These are phyloP conservation scores for Phellinidium pouzarii DNA, from an alignment of 1,284 basidiomycete species.

Conservation along the genomic window DNA sequence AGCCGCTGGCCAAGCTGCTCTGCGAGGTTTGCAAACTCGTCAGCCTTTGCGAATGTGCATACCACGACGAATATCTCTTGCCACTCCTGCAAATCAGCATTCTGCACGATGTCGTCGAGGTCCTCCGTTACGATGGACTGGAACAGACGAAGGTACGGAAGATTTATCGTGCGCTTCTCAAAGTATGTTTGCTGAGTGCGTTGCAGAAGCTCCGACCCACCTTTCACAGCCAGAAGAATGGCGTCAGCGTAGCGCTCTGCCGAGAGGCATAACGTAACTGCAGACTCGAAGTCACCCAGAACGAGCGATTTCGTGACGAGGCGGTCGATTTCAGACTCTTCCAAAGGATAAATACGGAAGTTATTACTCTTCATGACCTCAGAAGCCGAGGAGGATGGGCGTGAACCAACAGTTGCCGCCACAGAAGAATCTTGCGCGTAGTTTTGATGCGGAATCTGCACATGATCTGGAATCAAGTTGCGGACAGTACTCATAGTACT, in stretches of 20 bases:
- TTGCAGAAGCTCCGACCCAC: slow-evolving; percentile 83
- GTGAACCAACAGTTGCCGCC: slow-evolving; percentile 84
- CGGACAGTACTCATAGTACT: slow-evolving; percentile 61
- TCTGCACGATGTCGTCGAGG: slow-evolving; percentile 89
- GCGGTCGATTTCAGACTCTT: slow-evolving; percentile 84
- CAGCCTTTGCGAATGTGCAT: slow-evolving; percentile 86
- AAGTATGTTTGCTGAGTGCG: slow-evolving; percentile 95
- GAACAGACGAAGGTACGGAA: slow-evolving; percentile 91
- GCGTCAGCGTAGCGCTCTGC: slow-evolving; percentile 92
- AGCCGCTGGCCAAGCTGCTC: slow-evolving; percentile 91
- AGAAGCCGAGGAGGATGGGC: slow-evolving; percentile 78
- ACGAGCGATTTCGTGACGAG: slow-evolving; percentile 92
- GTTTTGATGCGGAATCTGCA: slow-evolving; percentile 71
- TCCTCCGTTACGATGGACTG: slow-evolving; percentile 94
- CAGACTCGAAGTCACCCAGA: slow-evolving; percentile 89
- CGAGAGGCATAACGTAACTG: slow-evolving; percentile 88
- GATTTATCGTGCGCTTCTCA: slow-evolving; percentile 65
- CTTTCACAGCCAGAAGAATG: slow-evolving; percentile 87
- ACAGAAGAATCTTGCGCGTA: slow-evolving; percentile 81
- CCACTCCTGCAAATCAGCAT: slow-evolving; percentile 94
- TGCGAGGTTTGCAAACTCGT: slow-evolving; percentile 81
- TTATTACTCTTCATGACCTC: slow-evolving; percentile 69
- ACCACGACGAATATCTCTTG: slow-evolving; percentile 95
- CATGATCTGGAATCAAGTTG: slow-evolving; percentile 49
- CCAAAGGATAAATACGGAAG: slow-evolving; percentile 87